phyloP scores from a whole-genome alignment of 2,329 filamentous ascomycete species.

The Colletotrichum tropicale region DNA sequence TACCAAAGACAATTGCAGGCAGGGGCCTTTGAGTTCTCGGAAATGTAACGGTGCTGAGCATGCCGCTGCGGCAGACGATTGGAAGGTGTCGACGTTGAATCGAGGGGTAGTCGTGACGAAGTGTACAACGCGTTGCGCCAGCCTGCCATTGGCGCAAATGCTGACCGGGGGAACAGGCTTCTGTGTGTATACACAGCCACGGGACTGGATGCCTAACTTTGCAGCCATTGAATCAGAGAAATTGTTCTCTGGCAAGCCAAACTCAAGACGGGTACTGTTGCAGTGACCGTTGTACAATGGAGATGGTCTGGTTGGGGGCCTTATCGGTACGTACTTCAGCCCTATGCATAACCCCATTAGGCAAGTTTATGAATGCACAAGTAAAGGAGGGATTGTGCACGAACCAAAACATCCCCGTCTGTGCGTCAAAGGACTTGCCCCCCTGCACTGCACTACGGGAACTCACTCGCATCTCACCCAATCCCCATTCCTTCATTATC shows the following conservation, averaged over 20 bases:
- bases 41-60: background rate
- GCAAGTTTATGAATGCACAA: background rate
- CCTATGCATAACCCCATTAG: background rate
- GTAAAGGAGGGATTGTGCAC: background rate
- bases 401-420: background rate
- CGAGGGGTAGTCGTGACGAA: background rate
- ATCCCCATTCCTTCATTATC: background rate
- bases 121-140: background rate
- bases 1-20: background rate
- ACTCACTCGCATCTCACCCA: background rate
- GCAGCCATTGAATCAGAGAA: background rate
- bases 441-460: background rate
- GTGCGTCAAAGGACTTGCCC: background rate
- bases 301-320: background rate
- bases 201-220: conserved; percentile 1
- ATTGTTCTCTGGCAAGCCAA: background rate
- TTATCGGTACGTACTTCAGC: conserved; percentile 16
- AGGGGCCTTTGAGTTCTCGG: background rate
- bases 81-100: background rate
- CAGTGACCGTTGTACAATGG: background rate
- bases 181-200: background rate
- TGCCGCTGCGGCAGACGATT: background rate
- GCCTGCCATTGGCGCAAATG: background rate
- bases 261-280: background rate
- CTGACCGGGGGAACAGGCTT: background rate